Evolutionary conservation across 2,329 filamentous ascomycete species (phyloP), one percentile per base, ranked within the genome.

Genomic region (Hypoxylon sp.): DNA sequence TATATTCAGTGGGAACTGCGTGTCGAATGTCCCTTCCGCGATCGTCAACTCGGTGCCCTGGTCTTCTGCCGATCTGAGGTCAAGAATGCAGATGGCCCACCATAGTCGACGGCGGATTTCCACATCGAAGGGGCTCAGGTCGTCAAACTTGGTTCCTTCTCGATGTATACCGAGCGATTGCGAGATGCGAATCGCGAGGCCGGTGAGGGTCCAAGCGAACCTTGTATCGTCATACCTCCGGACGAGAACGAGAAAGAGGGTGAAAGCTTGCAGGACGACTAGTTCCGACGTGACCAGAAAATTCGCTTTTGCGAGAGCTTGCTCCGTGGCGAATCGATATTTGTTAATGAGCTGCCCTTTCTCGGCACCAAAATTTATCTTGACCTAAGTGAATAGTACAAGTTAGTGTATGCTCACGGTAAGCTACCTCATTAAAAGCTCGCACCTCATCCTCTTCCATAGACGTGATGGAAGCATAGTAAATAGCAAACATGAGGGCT

Each of bases 161-260:
- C 86, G 81, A 60, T 89, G 86, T 34, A 89, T 78, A 0, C 86
- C 86, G 23, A 89, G 79, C 9, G 83, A 82, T 32, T 86, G 84
- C 13, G 81, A 84, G 74, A 88, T 86, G 5, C 86, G 80, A 17
- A 89, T 84, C n/a, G 86, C 84, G 1, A 91, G 81, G 0, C 89
- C 89, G 0, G 87, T 89, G 69, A 92, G 80, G 41, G 88, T 87
- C 88, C 89, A 91, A 4, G 87, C 83, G 2, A 88, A 87, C 3
- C 83, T 74, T 53, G 86, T 77, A 71, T 84, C 83, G 43, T 87
- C 85, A 43, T 85, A 81, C 10, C 82, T 81, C 14, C 85, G 83
- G 7, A 86, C 82, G 0, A 86, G 79, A 3, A 86, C 80, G 5
- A 91, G 80, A 65, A 88, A 90, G 0, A 91, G 79, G 1, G 85